These are phyloP conservation scores for Rhynchospora tenuis DNA, from an alignment of 176 grass and related monocot species.

Conservation along the genomic window DNA sequence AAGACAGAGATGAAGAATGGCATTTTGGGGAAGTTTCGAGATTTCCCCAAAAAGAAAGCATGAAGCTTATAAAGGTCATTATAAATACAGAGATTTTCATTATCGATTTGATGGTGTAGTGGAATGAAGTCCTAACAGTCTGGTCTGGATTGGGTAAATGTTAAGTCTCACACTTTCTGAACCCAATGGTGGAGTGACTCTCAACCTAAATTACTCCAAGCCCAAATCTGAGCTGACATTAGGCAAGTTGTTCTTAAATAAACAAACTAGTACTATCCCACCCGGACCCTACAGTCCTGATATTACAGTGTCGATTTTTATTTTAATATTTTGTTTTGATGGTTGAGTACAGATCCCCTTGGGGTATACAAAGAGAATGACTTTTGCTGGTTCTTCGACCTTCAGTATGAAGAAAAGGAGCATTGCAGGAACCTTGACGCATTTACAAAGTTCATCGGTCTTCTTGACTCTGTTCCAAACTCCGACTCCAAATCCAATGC, in stretches of 20 bases:
- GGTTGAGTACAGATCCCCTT: constrained; percentile 44
- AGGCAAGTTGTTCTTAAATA: not conserved
- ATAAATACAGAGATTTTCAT: not conserved
- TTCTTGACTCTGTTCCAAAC: constrained; percentile 80
- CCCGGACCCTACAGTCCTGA: not conserved
- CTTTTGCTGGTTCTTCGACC: constrained; percentile 74
- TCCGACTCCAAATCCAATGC: constrained; percentile 38
- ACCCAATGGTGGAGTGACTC: not conserved
- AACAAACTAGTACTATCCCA: not conserved
- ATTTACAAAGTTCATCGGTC: constrained; percentile 76
- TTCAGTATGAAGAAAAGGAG: constrained; percentile 60
- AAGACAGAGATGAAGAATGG: not conserved
- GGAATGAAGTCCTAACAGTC: not conserved
- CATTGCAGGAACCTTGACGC: constrained; percentile 70
- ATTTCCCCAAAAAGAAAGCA: not conserved
- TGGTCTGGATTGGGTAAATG: not conserved
- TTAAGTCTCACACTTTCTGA: not conserved
- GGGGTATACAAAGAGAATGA: constrained; percentile 76
- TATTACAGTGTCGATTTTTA: not conserved
- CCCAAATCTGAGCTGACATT: not conserved
- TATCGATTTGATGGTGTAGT: not conserved
- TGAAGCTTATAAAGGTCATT: not conserved
- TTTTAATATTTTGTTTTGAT: constrained; percentile 14
- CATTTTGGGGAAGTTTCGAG: not conserved
- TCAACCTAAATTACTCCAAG: not conserved